Evolutionary conservation across 768 basidiomycete species (phyloP).

Genomic region (Psilocybe subaeruginosa): DNA sequence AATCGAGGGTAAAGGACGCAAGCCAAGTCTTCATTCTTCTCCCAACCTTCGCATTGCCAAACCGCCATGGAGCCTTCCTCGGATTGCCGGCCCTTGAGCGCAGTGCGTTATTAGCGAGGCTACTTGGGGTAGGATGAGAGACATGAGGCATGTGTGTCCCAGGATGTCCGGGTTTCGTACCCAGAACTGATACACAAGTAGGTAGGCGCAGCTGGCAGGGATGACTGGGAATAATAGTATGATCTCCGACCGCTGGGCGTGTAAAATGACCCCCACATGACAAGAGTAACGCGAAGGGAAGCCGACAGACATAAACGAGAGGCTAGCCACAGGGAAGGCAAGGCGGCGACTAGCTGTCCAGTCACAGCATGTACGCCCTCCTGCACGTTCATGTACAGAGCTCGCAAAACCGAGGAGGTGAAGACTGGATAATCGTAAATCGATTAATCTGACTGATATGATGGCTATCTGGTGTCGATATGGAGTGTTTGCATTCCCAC

Average conservation of each 20-base stretch:
- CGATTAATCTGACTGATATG: background rate
- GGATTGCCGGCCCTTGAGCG: background rate
- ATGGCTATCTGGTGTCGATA: background rate
- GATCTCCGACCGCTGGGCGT: background rate
- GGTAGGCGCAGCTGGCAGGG: background rate
- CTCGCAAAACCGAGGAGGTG: background rate
- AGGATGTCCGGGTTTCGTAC: background rate
- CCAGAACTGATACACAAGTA: background rate
- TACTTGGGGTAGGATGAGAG: background rate
- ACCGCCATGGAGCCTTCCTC: background rate
- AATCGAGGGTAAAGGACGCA: background rate
- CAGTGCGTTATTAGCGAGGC: background rate
- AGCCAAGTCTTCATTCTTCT: background rate
- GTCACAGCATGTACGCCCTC: background rate
- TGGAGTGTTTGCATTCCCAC: background rate
- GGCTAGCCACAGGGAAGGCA: background rate
- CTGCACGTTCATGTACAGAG: background rate
- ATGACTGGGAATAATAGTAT: background rate
- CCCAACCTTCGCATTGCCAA: background rate
- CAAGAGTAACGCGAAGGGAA: background rate
- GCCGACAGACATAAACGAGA: background rate
- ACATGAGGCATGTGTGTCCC: background rate
- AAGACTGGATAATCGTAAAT: background rate
- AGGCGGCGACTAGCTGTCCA: constrained; percentile 9
- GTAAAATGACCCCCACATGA: background rate